Base-by-base conservation (phyloP, 495 filamentous ascomycete species). In the Penicillium antarcticum region DNA sequence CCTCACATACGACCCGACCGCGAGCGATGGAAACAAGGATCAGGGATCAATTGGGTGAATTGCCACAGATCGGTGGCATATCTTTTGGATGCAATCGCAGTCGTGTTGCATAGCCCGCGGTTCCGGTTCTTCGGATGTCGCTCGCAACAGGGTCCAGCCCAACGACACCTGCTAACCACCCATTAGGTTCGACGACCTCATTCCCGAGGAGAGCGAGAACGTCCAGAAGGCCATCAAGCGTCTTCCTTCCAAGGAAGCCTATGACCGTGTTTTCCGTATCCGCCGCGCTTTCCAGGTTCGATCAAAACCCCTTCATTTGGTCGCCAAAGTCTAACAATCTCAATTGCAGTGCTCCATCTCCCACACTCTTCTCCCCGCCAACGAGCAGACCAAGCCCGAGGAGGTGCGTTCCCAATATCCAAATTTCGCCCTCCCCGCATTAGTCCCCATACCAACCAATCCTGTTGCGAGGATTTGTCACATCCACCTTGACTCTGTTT, bases 221-320 rank as follows among this genome's bases (percentile, higher is more conserved):
- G 91, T 97, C 61, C 84, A 91, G 69, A 77, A 83, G 56, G 94
- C 94, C 45, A 80, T 98, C 68, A 86, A 87, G 80, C 91, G 94
- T 70, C 87, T 98, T 37, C 82, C 89, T 33, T 80, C 87, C 55
- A 91, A 95, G 80, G 89, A 89, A 63, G 80, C 84, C 61, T 97
- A 97, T 74, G 94, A 98, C 79, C 92, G 94, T 72, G 84, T 97
- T 66, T 97, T 88, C 84, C 91, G 94, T 64, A 83, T 97, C 70
- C 87, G 94, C 69, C 84, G 94, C 69, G 95, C 94, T 60, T 87
- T 92, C 76, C 94, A 97, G 84, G 87, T 91, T 71, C 37, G 74
- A 49, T 51, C 38, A 34, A 29, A 42, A 46, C 35, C 51, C 31
- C 31, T 52, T 31, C 29, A 41, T 12, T 42, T 39, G 31, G 32